Conservation (phyloP, 202 grass and related monocot genomes). For the Musa balbisiana region DNA sequence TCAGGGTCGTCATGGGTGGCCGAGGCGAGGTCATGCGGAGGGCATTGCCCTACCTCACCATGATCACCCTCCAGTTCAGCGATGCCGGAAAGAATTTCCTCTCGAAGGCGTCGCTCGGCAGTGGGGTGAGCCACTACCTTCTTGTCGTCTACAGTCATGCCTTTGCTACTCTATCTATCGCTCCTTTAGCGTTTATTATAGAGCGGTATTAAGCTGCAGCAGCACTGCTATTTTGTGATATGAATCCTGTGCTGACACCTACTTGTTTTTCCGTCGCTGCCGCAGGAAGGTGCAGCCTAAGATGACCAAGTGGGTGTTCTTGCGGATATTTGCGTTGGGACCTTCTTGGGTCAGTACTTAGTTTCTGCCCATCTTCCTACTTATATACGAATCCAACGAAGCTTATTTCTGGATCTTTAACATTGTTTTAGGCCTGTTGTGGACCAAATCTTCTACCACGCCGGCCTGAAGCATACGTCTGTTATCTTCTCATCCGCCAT, state of each 20-base stretch:
- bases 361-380: background rate
- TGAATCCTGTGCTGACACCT: too few species aligned
- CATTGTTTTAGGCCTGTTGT: background rate
- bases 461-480: background rate
- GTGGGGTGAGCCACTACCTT: slow-evolving; percentile 93
- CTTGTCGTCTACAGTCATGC: slow-evolving; percentile 90
- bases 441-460: slow-evolving; percentile 4
- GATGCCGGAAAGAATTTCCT: slow-evolving; percentile 99
- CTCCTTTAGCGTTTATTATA: slow-evolving; percentile 78
- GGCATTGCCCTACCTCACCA: slow-evolving; percentile 80
- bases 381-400: too few species aligned
- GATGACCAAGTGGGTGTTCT: slow-evolving; percentile 51
- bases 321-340: background rate
- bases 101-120: slow-evolving; percentile 81
- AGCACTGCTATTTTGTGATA: too few species aligned
- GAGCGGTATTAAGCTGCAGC: slow-evolving; percentile 37
- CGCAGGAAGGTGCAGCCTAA: slow-evolving; percentile 74
- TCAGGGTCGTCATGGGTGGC: slow-evolving; percentile 23
- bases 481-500: slow-evolving; percentile 1
- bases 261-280: background rate
- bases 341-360: background rate
- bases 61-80: slow-evolving; percentile 81
- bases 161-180: slow-evolving; percentile 84
- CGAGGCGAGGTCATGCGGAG: slow-evolving; percentile 47
- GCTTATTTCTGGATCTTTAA: too few species aligned